Conservation (phyloP, 805 yeast species). For the Candida awuae region DNA sequence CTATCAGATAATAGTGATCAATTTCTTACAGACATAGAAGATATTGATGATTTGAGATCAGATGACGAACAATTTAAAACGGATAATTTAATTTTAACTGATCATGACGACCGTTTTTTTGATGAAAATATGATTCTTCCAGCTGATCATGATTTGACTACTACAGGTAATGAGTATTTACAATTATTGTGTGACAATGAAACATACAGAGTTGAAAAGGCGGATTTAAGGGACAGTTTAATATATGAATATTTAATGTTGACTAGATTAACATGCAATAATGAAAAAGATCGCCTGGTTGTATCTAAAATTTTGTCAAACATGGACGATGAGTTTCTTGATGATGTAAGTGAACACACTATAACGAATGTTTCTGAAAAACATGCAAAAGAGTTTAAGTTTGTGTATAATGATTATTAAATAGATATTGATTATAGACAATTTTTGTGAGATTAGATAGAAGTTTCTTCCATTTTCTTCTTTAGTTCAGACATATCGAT, state of each 20-base stretch:
- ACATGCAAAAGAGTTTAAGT: constrained; percentile 2
- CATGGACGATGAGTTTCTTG: background rate
- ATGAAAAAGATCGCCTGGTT: background rate
- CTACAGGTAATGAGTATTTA: constrained; percentile 7
- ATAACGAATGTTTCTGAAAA: background rate
- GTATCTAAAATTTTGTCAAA: background rate
- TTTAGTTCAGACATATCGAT: constrained; percentile 13
- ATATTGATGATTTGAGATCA: background rate
- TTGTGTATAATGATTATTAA: constrained; percentile 6
- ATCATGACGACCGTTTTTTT: too few relatives aligned
- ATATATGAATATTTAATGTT: constrained; percentile 4
- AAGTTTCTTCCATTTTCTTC: constrained; percentile 13
- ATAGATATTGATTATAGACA: background rate
- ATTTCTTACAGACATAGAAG: background rate
- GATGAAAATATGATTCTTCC: background rate
- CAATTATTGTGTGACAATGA: constrained; percentile 6
- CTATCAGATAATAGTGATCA: constrained; percentile 14
- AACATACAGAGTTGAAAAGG: background rate
- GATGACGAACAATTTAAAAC: constrained; percentile 6
- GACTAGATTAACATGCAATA: background rate
- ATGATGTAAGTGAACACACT: background rate
- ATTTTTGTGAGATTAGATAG: background rate
- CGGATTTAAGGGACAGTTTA: constrained; percentile 4
- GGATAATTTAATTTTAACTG: too few relatives aligned
- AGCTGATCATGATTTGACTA: constrained; percentile 6